These are phyloP conservation scores for Tephrocybe sp. DNA, from an alignment of 768 basidiomycete species.

Conservation along the genomic window DNA sequence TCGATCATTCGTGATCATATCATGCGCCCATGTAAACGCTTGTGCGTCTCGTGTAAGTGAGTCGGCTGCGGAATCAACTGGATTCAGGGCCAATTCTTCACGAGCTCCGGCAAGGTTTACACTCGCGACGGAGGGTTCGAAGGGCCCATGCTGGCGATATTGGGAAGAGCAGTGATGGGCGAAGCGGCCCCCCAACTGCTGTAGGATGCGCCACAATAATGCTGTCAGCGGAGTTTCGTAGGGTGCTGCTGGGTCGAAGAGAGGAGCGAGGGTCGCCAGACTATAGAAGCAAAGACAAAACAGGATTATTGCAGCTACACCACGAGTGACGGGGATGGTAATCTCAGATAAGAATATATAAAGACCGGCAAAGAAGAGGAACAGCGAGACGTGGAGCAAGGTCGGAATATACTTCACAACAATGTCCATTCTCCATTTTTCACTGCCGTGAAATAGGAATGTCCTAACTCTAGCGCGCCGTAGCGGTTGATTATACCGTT, in stretches of 20 bases:
- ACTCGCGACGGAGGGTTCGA: background rate
- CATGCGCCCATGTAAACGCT: background rate
- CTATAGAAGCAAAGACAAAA: background rate
- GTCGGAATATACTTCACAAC: conserved; percentile 1
- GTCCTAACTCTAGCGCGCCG: conserved; percentile 3
- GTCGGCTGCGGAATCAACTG: background rate
- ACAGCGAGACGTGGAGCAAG: conserved; percentile 1
- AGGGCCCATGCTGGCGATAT: background rate
- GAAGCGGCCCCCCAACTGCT: background rate
- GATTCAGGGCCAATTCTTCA: background rate
- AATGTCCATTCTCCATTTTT: background rate
- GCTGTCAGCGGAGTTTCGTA: conserved; percentile 2
- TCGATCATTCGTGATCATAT: background rate
- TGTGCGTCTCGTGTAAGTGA: background rate
- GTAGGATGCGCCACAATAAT: background rate
- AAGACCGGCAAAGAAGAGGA: conserved; percentile 8
- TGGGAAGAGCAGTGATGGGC: background rate
- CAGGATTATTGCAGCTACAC: background rate
- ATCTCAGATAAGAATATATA: background rate
- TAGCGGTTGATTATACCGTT: background rate
- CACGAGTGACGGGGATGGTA: background rate
- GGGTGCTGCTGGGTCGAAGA: conserved; percentile 2
- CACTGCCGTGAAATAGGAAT: background rate
- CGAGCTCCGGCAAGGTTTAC: background rate
- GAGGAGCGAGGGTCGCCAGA: background rate